phyloP scores from a whole-genome alignment of 768 basidiomycete genomes.

The Paxillus ammoniavirescens region DNA sequence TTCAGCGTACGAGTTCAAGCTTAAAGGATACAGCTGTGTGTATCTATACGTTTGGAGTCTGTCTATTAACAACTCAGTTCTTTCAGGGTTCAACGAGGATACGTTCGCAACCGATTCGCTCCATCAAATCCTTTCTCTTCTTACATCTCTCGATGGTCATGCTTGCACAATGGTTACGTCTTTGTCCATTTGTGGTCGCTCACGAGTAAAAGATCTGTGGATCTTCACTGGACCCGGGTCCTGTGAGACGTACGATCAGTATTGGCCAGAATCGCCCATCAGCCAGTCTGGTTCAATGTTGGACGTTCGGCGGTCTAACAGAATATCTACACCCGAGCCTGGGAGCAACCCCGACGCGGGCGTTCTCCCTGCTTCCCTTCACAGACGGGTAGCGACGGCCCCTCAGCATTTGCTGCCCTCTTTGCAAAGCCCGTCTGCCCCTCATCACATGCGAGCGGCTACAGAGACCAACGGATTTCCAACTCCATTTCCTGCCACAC shows the following conservation, averaged over 20 bases:
- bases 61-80: slow-evolving; percentile 17
- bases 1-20: slow-evolving; percentile 74
- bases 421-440: slow-evolving; percentile 10
- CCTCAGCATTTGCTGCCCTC: slow-evolving; percentile 27
- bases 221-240: slow-evolving; percentile 62
- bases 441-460: slow-evolving; percentile 34
- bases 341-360: slow-evolving; percentile 21
- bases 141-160: slow-evolving; percentile 64
- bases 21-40: slow-evolving; percentile 79
- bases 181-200: slow-evolving; percentile 67
- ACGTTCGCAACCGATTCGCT: slow-evolving; percentile 74
- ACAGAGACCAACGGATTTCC: slow-evolving; percentile 31
- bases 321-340: slow-evolving; percentile 31
- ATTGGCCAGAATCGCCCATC: slow-evolving; percentile 33
- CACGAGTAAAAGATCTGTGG: slow-evolving; percentile 77
- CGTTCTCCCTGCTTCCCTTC: slow-evolving; percentile 26
- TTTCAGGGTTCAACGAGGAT: slow-evolving; percentile 74
- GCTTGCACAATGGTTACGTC: slow-evolving; percentile 69
- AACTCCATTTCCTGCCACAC: slow-evolving; percentile 13
- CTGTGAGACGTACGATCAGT: slow-evolving; percentile 26
- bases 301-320: slow-evolving; percentile 36
- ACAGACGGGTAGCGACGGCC: slow-evolving; percentile 29
- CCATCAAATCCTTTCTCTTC: slow-evolving; percentile 63
- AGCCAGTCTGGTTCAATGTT: slow-evolving; percentile 36
- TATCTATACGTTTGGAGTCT: slow-evolving; percentile 14